Evolutionary conservation across 306 rosid genomes (phyloP), one percentile per base, ranked within the genome.

Genomic region (Acmispon strigosus): DNA sequence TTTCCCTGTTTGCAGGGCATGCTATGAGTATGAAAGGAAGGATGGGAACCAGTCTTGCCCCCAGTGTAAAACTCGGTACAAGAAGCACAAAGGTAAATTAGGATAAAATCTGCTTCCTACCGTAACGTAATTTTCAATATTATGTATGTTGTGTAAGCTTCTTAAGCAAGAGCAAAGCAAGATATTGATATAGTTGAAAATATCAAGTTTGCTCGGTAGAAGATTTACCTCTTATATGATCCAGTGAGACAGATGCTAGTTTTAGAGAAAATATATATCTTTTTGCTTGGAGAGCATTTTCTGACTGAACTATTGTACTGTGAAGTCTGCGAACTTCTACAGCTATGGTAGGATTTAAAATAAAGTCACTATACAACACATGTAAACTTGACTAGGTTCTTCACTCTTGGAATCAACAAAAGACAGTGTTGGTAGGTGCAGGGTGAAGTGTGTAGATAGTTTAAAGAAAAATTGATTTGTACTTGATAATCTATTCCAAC

Each of bases 1-100:
- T 8, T 91, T 94, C 61, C 97, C 96, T 50, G 99, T 94, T 11
- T 94, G 99, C 72, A 72, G 97, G 78, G 92, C 92, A 2, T 94
- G 99, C 84, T 94, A 94, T 70, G 99, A 94, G 86, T 94, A 90
- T 57, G 99, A 94, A 81, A 86, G 99, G 85, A 94, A 94, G 81
- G 96, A 94, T 77, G 99, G 99, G 58, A 91, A 86, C 42, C 94
- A 84, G 76, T 89, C 87, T 57, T 94, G 99, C 71, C 99, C 97
- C 11, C 97, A 94, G 56, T 94, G 99, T 87, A 94, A 94, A 88
- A 94, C 96, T 52, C 84, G 84, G 73, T 94, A 94, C 84, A 91
- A 85, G 82, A 86, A 95, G 78, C 96, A 86, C 84, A 88, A 87
- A 85, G 98, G 98, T 93, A 56, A 66, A 53, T 15, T 39, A 22